A percentile compares a stretch with the other conserved stretches of the same genome.
phyloP scores from a whole-genome alignment of 2,329 filamentous ascomycete species.

The Parastagonospora nodorum region DNA sequence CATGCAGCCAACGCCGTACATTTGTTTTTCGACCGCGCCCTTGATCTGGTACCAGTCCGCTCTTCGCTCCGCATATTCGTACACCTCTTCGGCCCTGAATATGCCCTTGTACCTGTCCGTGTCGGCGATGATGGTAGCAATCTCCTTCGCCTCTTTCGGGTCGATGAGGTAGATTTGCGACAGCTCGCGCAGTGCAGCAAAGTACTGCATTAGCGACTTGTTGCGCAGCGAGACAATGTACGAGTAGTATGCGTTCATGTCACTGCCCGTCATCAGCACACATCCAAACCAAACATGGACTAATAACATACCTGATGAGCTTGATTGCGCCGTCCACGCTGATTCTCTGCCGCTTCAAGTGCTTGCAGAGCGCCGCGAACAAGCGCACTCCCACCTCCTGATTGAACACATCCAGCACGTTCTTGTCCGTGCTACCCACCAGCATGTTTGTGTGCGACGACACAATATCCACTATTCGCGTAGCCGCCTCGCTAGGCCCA shows the following conservation, averaged over 20 bases:
- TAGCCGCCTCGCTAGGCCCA: slow-evolving; percentile 79
- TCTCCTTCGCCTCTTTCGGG: slow-evolving; percentile 83
- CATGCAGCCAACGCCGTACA: slow-evolving; percentile 91
- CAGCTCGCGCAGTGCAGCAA: slow-evolving; percentile 86
- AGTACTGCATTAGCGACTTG: slow-evolving; percentile 83
- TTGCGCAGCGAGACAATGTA: slow-evolving; percentile 85
- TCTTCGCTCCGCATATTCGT: slow-evolving; percentile 91
- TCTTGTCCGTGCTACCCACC: slow-evolving; percentile 93
- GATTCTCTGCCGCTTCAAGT: slow-evolving; percentile 93
- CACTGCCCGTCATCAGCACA: slow-evolving; percentile 55
- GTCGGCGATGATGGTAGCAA: slow-evolving; percentile 94
- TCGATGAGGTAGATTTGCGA: slow-evolving; percentile 96
- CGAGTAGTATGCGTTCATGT: slow-evolving; percentile 91
- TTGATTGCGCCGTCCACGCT: slow-evolving; percentile 87
- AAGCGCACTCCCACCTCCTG: slow-evolving; percentile 93
- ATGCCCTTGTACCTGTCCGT: slow-evolving; percentile 87
- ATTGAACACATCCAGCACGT: slow-evolving; percentile 97
- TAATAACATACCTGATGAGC: slow-evolving; percentile 68
- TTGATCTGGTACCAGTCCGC: slow-evolving; percentile 95
- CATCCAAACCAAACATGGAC: not conserved
- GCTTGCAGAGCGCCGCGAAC: slow-evolving; percentile 92
- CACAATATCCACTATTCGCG: slow-evolving; percentile 81
- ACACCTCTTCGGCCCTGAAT: slow-evolving; percentile 94
- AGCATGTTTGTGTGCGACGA: slow-evolving; percentile 91
- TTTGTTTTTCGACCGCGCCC: slow-evolving; percentile 87